phyloP scores from a whole-genome alignment of 2,329 filamentous ascomycete genomes.

The Calonectria henricotiae region DNA sequence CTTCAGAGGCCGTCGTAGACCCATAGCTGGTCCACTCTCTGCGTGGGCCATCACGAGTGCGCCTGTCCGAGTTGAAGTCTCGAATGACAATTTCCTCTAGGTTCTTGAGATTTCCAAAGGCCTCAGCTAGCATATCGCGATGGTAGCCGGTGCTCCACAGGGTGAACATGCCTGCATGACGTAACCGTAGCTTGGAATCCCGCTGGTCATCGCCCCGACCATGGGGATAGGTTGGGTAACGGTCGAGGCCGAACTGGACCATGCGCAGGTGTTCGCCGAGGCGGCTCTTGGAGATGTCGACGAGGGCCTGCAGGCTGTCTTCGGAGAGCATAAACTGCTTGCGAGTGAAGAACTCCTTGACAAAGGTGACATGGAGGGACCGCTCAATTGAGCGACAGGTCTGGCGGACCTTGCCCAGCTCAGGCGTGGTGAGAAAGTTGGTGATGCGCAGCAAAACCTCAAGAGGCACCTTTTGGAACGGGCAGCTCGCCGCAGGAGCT shows the following conservation, averaged over 20 bases:
- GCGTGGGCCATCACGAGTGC: conserved; percentile 65
- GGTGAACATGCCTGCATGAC: conserved; percentile 47
- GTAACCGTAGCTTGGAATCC: conserved; percentile 39
- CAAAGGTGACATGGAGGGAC: conserved; percentile 70
- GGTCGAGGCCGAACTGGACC: conserved; percentile 57
- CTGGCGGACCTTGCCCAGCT: conserved; percentile 71
- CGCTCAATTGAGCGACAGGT: conserved; percentile 71
- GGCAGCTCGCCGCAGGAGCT: conserved; percentile 40
- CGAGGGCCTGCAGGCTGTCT: conserved; percentile 70
- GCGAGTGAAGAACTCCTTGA: conserved; percentile 76
- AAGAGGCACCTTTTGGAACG: conserved; percentile 65
- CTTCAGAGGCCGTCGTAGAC: conserved; percentile 56
- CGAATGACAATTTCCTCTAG: conserved; percentile 73
- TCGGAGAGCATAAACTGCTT: conserved; percentile 77
- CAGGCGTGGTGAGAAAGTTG: conserved; percentile 68
- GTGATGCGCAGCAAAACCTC: conserved; percentile 75
- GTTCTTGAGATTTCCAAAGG: conserved; percentile 70
- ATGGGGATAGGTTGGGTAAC: conserved; percentile 39
- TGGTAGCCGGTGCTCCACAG: conserved; percentile 65
- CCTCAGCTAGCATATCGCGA: conserved; percentile 70
- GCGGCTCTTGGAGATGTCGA: conserved; percentile 68
- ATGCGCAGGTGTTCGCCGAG: conserved; percentile 59
- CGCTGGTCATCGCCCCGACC: conserved; percentile 37
- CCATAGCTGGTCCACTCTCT: conserved; percentile 72
- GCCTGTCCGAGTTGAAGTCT: conserved; percentile 69